Base-by-base conservation (phyloP, 805 yeast genomes). In the Candida ficus region DNA sequence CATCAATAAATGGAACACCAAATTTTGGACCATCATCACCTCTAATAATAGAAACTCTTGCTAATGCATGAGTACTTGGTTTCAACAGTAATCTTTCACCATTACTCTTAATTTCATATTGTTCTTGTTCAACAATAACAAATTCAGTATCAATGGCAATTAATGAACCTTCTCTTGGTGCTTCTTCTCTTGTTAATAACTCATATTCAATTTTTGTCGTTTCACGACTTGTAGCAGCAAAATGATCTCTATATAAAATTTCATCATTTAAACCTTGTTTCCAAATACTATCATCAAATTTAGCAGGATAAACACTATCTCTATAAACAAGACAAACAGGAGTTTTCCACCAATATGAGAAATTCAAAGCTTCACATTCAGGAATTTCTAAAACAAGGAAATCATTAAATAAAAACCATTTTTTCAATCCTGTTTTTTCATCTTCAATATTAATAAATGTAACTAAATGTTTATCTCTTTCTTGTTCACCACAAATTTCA, bases 61-160 rank as follows among this genome's bases (percentile, higher is more conserved):
- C 99, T 16, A 93, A 67, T 3, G 93, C 80, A 33, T 82, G 71
- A 38, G 76, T 73, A 36, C 80, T 79, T 0, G 99, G 97, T 44
- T 80, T 74, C 5, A 89, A 71, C 27, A 91, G 61, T 6, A 76
- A 72, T 47, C 80, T 80, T 5, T 71, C 54, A 0, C 98, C 97
- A 46, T 78, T 77, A 39, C 81, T 77, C 39, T 78, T 76, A 35
- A 91, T 75, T 54, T 90, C 97, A 33, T 78, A 74, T 46, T 82
- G 78, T 49, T 89, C 97, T 4, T 84, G 84, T 36, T 79, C 76
- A 25, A 90, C 59, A 23, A 80, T 75, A 3, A 93, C 98, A 69
- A 95, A 93, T 61, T 93, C 99, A 0, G 99, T 97, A 67, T 93
- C 99, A 42, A 93, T 83, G 0, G 98, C 99, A 16, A 91, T 80